Evolutionary conservation across 768 basidiomycete genomes (phyloP), one percentile per base, ranked within the genome.

Genomic region (Termitomyces sp.): DNA sequence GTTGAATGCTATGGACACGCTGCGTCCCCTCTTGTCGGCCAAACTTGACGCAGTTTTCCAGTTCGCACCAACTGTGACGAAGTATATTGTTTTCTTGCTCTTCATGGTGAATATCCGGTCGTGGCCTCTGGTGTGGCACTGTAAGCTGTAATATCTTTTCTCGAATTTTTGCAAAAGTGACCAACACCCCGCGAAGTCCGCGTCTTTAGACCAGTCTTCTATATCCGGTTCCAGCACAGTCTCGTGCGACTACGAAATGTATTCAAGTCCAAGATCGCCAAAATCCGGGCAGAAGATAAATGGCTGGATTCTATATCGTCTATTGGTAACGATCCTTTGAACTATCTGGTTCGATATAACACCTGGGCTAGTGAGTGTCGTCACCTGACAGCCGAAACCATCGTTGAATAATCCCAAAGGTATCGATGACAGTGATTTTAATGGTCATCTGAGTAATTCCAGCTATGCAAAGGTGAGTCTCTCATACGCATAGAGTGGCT

Each of bases 361-460:
- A 73, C 75, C 1, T 82, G 82, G 76, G 83, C 87, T 27, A 79
- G 87, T 87, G 62, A 66, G 84, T 77, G n/a, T 5, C 42, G n/a
- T 58, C 58, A 21, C n/a, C 21, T 10, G 11, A 12, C 38, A 17
- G 48, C 42, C 14, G 19, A 31, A n/a, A 34, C 7, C 10, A 8
- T 35, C 23, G 47, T n/a, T 32, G 43, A 12, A 49, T n/a, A 10
- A 12, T 5, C 4, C 9, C 12, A 35, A 53, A 88, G 87, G 77
- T 55, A 62, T 85, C 7, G 89, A 92, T 60, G 90, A 92, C 43
- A 78, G 80, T 42, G 91, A 93, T 69, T 85, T 85, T 63, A 83
- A 89, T 65, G 67, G 79, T 12, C 90, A 93, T 65, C 75, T 92
- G 57, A 90, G 88, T 67, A 93, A 93, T 65, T 90, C 90, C 0